Evolutionary conservation across 805 yeast genomes (phyloP), one percentile per base, ranked within the genome.

Genomic region (Priceomyces medius): DNA sequence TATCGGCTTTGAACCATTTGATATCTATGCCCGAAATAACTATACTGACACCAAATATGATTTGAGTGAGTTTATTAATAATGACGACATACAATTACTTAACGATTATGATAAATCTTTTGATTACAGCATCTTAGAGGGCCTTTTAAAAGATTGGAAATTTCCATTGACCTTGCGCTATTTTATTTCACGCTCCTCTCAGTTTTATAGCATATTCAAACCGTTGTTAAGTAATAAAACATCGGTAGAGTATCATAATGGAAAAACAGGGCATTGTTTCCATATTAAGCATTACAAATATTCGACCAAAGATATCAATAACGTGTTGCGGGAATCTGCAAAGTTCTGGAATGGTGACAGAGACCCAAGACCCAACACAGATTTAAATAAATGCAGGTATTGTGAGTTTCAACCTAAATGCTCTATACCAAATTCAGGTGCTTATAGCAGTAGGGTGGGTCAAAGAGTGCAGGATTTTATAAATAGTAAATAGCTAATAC

Each of bases 331-430:
- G 0, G 48, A 56, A 8, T 66, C 80, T 2, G 48, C 75, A 38
- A 53, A 54, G 18, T 76, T 80, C 47, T 84, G 89, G 89, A 64
- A 67, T 49, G 89, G 89, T 0, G 50, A 59, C 23, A 60, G 85
- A 35, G 56, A 55, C 3, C 85, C 87, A 1, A 53, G 50, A 21
- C 73, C 72, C 5, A 67, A 76, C 3, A 51, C 55, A 7, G 75
- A 57, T 47, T 61, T 47, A 41, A 55, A 60, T 3, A 70, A 71
- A 43, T 84, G 91, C 55, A 65, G 60, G 12, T 63, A 57, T 37
- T 84, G 91, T 60, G 80, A 74, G 14, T 84, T 76, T 54, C 63
- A 65, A 20, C 27, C 54, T 3, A 47, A 42, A 32, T 61, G 66
- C 40, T 14, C 46, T 1, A 38, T 56, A 3, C 63, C 63, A 3